phyloP scores from a whole-genome alignment of 306 rosid genomes.

The Malus orientalis region DNA sequence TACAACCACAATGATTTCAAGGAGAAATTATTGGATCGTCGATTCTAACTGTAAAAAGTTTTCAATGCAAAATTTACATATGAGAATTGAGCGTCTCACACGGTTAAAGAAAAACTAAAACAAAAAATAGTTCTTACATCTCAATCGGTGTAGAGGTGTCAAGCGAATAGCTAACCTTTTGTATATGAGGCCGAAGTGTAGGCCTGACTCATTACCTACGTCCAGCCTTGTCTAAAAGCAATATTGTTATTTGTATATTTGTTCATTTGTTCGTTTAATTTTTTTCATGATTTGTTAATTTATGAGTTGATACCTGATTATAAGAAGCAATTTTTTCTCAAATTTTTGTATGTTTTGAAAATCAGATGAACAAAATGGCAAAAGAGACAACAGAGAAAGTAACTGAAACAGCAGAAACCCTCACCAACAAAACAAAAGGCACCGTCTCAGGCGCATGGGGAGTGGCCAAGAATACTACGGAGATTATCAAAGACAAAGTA shows the following conservation, averaged over 20 bases:
- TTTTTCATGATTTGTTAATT: too few relatives aligned
- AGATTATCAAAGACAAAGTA: constrained; percentile 34
- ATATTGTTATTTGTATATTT: too few relatives aligned
- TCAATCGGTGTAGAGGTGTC: too few relatives aligned
- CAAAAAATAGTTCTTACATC: neutral
- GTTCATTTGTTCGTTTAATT: too few relatives aligned
- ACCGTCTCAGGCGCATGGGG: constrained; percentile 30
- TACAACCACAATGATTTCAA: neutral
- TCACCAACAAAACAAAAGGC: constrained; percentile 34
- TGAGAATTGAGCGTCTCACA: neutral
- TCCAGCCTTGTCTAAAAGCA: too few relatives aligned
- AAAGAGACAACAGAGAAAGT: constrained; percentile 36
- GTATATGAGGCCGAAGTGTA: too few relatives aligned
- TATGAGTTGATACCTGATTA: neutral
- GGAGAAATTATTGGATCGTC: neutral
- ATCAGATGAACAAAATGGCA: constrained; percentile 28
- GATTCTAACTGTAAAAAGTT: neutral
- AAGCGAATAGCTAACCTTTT: too few relatives aligned
- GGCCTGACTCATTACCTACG: too few relatives aligned
- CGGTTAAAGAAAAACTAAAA: too few relatives aligned
- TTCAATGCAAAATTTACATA: neutral
- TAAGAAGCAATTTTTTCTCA: neutral
- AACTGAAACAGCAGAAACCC: constrained; percentile 25
- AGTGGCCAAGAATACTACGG: constrained; percentile 34
- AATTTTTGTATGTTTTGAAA: neutral